Conservation (phyloP, 1,284 basidiomycete genomes). For the Cryptococcus neoformans region DNA sequence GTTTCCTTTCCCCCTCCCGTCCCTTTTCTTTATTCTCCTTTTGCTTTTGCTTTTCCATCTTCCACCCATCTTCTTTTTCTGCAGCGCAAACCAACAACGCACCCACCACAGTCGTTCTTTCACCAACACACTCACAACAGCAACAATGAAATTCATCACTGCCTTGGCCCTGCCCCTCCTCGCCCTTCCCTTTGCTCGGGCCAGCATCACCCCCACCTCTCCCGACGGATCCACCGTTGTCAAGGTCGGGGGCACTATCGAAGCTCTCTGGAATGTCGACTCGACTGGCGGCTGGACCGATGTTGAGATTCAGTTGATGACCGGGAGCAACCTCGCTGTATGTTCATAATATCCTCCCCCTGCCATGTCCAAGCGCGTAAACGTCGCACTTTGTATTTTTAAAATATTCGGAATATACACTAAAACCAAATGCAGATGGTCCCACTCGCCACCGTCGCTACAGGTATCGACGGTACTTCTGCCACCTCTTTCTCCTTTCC, state of each 20-base stretch:
- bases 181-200: constrained; percentile 7
- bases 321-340: constrained; percentile 40
- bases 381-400: neutral
- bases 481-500: constrained; percentile 21
- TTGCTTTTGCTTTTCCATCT: constrained; percentile 4
- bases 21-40: constrained; percentile 4
- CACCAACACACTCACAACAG: neutral
- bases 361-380: neutral
- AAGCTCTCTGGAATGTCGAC: constrained; percentile 45
- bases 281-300: constrained; percentile 46
- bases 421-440: constrained; percentile 9
- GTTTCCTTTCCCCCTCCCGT: neutral
- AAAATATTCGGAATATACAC: neutral
- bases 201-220: constrained; percentile 46
- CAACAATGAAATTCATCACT: neutral
- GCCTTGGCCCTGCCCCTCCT: constrained; percentile 10
- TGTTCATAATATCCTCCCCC: neutral
- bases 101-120: neutral
- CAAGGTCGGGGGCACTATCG: constrained; percentile 37
- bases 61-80: neutral
- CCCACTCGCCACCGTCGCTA: constrained; percentile 26
- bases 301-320: constrained; percentile 46
- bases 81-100: neutral
- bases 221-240: constrained; percentile 40
- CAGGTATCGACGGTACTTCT: constrained; percentile 43